phyloP scores from a whole-genome alignment of 805 yeast genomes.

The Debaryomyces maramus region DNA sequence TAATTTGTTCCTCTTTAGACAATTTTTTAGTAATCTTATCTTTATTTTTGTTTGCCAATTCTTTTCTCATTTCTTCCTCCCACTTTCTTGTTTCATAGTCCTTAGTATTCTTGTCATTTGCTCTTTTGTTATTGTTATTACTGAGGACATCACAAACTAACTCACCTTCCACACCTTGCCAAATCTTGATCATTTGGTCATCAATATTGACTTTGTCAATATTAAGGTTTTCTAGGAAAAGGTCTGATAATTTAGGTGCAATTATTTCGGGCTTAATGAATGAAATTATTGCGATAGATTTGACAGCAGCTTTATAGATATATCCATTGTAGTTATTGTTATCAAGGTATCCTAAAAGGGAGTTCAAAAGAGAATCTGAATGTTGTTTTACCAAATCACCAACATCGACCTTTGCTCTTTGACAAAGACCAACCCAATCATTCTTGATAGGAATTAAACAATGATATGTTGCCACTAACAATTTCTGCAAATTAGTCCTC shows the following conservation, averaged over 20 bases:
- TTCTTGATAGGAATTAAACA: constrained; percentile 32
- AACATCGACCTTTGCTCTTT: constrained; percentile 61
- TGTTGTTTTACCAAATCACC: constrained; percentile 47
- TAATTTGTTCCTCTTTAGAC: constrained; percentile 71
- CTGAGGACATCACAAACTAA: constrained; percentile 62
- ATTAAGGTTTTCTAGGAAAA: constrained; percentile 46
- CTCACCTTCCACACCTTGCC: constrained; percentile 69
- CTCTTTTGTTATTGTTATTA: constrained; percentile 39
- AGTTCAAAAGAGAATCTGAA: constrained; percentile 20
- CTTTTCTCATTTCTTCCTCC: constrained; percentile 83
- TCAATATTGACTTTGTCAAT: constrained; percentile 37
- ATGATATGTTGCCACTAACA: constrained; percentile 32
- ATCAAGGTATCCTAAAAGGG: constrained; percentile 10
- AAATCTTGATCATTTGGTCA: constrained; percentile 56
- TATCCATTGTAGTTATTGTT: not conserved
- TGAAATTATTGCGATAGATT: constrained; percentile 48
- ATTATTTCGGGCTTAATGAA: constrained; percentile 61
- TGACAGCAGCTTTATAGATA: constrained; percentile 49
- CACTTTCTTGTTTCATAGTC: constrained; percentile 85
- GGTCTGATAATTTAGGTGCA: constrained; percentile 49
- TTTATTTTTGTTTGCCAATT: constrained; percentile 58
- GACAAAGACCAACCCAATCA: constrained; percentile 79
- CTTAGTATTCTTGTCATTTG: constrained; percentile 68
- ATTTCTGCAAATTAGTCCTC: constrained; percentile 18
- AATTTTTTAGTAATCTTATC: constrained; percentile 48